Base-by-base conservation (phyloP, 2,329 filamentous ascomycete genomes). In the Fusarium nematophilum region DNA sequence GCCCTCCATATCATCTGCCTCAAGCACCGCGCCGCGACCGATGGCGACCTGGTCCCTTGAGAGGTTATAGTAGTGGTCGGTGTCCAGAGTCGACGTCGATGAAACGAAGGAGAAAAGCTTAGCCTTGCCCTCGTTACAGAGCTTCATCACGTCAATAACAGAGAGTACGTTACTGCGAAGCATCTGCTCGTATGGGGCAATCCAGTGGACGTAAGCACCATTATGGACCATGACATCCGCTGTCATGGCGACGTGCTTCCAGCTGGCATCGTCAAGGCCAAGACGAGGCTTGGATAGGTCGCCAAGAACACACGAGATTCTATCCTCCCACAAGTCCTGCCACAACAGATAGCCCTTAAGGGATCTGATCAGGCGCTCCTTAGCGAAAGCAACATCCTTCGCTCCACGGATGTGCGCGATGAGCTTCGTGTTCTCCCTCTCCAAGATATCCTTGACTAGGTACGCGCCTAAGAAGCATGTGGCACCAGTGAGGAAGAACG, bases 61-160 rank as follows among this genome's bases (percentile, higher is more conserved):
- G 34, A 92, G 82, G 39, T 89, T 77, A 45, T 94, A 83, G 72
- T 90, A 96, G 77, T 94, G 80, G 30, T 93, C 87, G 1, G 85
- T 91, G 73, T 97, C 93, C 6, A 97, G 84, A 2, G 89, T 86
- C 39, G 85, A 89, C 1, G 93, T 97, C 0, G 92, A 96, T 0
- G 92, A 96, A 57, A 96, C 87, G 65, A 96, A 96, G 56, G 50
- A 14, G 4, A 96, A 86, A 10, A 83, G 81, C 81, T 96, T 96
- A 6, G 91, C 81, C 72, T 88, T 92, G 23, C 89, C 90, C 14
- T 80, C 78, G 6, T 84, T 84, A 72, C 91, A 95, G 39, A 96
- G 84, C 59, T 83, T 80, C 68, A 96, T 81, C 6, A 85, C 82
- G 47, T 92, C 90, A 27, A 95, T 17, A 86, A 87, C 21, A 89